A percentile compares a stretch with the other conserved stretches of the same genome.
Evolutionary conservation across 176 grass and related monocot species (phyloP).

Genomic region (Triticum urartu): DNA sequence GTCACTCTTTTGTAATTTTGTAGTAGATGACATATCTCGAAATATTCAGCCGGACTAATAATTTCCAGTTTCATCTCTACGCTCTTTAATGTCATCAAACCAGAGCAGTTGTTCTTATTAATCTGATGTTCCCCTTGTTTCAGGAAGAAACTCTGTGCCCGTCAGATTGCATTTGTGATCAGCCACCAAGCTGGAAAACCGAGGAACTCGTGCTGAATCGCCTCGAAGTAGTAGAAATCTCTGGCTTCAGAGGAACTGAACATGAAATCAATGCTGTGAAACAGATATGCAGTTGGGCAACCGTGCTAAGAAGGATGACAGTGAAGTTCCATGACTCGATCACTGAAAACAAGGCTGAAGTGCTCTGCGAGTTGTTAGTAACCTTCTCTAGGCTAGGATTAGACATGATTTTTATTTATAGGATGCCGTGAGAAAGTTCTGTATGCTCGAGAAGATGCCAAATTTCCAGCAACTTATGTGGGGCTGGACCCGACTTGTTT

Average conservation of each 20-base stretch:
- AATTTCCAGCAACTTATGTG: no score
- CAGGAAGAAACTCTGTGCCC: neutral
- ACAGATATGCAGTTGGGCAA: slow-evolving; percentile 3
- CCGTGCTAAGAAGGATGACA: neutral
- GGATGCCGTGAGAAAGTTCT: neutral
- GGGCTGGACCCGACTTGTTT: no score
- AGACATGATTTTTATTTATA: neutral
- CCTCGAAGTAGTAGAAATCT: slow-evolving; percentile 7
- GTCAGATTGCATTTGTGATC: slow-evolving; percentile 13
- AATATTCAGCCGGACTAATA: neutral
- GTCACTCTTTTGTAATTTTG: neutral
- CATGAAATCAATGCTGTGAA: neutral
- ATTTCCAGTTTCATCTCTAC: neutral
- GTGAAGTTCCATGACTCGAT: neutral
- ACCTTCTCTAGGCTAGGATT: neutral
- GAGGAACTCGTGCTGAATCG: slow-evolving; percentile 12
- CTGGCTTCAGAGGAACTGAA: neutral
- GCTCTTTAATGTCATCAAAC: neutral
- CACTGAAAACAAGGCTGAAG: slow-evolving; percentile 1
- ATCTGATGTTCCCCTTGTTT: neutral
- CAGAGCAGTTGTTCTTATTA: neutral
- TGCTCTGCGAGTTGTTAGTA: neutral
- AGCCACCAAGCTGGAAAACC: neutral
- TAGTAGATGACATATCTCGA: neutral
- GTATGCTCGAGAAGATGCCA: neutral